Percentiles rank a stretch among this genome's conserved stretches.
Conservation (phyloP, 1,284 basidiomycete species). For the Moesziomyces aphidis region DNA sequence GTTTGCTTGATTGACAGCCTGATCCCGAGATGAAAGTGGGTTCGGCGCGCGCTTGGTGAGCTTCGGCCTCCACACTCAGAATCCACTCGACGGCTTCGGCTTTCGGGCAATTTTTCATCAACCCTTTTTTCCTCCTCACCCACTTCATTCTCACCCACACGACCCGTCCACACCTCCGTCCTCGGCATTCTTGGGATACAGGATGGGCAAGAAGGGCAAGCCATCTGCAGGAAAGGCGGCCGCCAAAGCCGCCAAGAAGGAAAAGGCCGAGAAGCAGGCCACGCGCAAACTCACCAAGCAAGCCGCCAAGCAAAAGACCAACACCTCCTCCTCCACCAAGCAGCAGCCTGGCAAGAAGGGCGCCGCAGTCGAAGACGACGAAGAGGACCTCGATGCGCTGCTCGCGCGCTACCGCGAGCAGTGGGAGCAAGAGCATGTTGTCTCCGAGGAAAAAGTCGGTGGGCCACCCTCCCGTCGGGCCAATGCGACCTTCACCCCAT, state of each 20-base stretch:
- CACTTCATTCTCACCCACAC: neutral
- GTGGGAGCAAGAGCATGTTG: conserved; percentile 63
- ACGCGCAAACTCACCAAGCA: conserved; percentile 61
- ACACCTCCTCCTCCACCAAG: conserved; percentile 16
- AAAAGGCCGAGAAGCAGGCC: conserved; percentile 66
- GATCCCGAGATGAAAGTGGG: neutral
- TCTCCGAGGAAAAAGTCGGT: conserved; percentile 59
- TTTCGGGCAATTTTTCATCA: neutral
- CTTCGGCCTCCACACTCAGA: neutral
- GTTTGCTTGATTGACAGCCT: neutral
- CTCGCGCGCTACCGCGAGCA: conserved; percentile 59
- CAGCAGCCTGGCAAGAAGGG: conserved; percentile 52
- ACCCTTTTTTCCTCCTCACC: neutral
- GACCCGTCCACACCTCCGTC: neutral
- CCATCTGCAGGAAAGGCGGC: conserved; percentile 60
- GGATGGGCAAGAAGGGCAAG: conserved; percentile 65
- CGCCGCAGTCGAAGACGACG: conserved; percentile 48
- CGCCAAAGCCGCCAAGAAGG: conserved; percentile 66
- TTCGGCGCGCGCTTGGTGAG: neutral
- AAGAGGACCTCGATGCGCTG: conserved; percentile 65
- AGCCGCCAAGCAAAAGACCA: conserved; percentile 33
- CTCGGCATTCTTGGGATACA: neutral
- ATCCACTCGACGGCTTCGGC: neutral
- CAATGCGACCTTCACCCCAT: conserved; percentile 66
- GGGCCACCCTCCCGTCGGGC: conserved; percentile 59